Evolutionary conservation across 75 land plant species (phyloP).

Genomic region (Pseudotsuga menziesii): DNA sequence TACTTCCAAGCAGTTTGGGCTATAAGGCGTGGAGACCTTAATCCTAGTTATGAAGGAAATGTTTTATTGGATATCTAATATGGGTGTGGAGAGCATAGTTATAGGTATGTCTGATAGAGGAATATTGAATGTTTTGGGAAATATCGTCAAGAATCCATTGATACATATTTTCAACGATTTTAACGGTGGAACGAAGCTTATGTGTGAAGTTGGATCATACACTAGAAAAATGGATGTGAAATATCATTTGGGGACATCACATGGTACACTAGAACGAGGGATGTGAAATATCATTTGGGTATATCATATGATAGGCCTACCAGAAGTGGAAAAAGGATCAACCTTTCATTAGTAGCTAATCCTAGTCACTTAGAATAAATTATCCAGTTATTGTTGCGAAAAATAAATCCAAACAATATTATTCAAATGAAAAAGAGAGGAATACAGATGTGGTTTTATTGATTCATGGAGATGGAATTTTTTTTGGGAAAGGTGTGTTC

Average conservation of each 20-base stretch:
- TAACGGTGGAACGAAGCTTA: conserved; percentile 76
- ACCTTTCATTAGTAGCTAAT: conserved; percentile 91
- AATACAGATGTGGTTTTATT: conserved; percentile 72
- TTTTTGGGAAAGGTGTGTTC: conserved; percentile 97
- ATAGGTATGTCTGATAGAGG: conserved; percentile 98
- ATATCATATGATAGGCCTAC: conserved; percentile 98
- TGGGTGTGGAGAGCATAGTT: conserved; percentile 92
- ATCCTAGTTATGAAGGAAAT: conserved; percentile 99
- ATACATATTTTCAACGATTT: conserved; percentile 94
- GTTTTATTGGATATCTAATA: conserved; percentile 84
- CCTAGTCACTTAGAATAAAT: conserved; percentile 99
- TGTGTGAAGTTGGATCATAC: conserved; percentile 66
- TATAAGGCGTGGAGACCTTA: conserved; percentile 93
- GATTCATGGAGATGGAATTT: conserved; percentile 98
- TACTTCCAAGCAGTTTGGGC: conserved; percentile 92
- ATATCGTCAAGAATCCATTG: conserved; percentile 91
- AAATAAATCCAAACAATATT: conserved; percentile 92
- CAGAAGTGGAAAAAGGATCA: conserved; percentile 82
- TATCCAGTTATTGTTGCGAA: conserved; percentile 93
- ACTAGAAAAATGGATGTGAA: conserved; percentile 98
- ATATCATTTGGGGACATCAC: conserved; percentile 95
- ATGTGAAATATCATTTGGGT: conserved; percentile 96
- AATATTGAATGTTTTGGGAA: conserved; percentile 88
- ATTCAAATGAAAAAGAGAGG: conserved; percentile 74
- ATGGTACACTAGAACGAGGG: no score